phyloP scores from a whole-genome alignment of 2,329 filamentous ascomycete genomes.

The Beauveria sp. region DNA sequence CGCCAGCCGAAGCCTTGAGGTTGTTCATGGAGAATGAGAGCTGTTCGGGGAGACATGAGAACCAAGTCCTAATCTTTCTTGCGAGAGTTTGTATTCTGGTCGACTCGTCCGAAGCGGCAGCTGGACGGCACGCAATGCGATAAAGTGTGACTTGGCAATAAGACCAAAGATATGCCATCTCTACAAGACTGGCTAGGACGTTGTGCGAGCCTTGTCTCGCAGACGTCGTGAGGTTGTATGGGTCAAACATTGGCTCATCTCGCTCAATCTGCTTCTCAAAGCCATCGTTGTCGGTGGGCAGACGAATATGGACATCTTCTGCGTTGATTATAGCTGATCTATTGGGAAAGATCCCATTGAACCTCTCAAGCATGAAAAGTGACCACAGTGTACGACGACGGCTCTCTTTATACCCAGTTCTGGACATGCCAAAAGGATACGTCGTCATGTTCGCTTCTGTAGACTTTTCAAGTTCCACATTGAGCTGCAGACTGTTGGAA shows the following conservation, averaged over 20 bases:
- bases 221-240: constrained; percentile 24
- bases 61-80: constrained; percentile 51
- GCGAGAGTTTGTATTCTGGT: constrained; percentile 38
- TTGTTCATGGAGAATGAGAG: constrained; percentile 49
- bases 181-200: constrained; percentile 52
- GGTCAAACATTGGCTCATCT: constrained; percentile 53
- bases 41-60: constrained; percentile 43
- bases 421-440: constrained; percentile 51
- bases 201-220: constrained; percentile 27
- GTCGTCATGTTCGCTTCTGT: constrained; percentile 29
- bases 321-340: constrained; percentile 49
- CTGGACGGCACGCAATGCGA: constrained; percentile 24
- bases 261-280: constrained; percentile 55
- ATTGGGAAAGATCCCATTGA: constrained; percentile 50
- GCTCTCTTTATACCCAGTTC: constrained; percentile 54
- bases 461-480: constrained; percentile 50
- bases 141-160: constrained; percentile 55
- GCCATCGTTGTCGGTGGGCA: constrained; percentile 53
- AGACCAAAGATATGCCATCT: constrained; percentile 58
- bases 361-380: constrained; percentile 61
- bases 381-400: constrained; percentile 66
- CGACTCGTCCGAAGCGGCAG: constrained; percentile 20
- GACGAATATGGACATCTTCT: constrained; percentile 58
- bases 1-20: constrained; percentile 46
- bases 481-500: constrained; percentile 52